Percentiles rank a stretch among this genome's conserved stretches.
phyloP scores from a whole-genome alignment of 2,329 filamentous ascomycete genomes.

The Xylariaceae sp. region DNA sequence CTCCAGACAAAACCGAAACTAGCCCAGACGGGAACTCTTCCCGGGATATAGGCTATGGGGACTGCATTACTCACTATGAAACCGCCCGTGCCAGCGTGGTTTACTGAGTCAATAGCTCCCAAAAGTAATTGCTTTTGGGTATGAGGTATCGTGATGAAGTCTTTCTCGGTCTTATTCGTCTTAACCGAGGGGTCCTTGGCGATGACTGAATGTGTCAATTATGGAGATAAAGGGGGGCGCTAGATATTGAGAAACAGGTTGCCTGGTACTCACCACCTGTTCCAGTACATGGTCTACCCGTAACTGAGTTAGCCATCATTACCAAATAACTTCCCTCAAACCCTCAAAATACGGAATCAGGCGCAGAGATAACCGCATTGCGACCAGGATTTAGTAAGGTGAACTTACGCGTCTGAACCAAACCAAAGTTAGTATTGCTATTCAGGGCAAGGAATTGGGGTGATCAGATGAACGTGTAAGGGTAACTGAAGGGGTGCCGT shows the following conservation, averaged over 20 bases:
- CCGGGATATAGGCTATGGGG: background rate
- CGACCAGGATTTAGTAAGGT: background rate
- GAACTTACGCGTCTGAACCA: conserved; percentile 48
- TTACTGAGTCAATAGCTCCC: conserved; percentile 89
- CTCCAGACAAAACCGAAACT: conserved; percentile 48
- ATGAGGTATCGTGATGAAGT: conserved; percentile 91
- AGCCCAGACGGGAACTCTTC: background rate
- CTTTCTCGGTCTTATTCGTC: conserved; percentile 94
- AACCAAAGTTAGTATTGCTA: conserved; percentile 2
- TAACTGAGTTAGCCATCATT: conserved; percentile 54
- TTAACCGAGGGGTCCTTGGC: conserved; percentile 95
- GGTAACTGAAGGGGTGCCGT: background rate
- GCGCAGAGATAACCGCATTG: background rate
- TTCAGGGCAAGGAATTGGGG: background rate
- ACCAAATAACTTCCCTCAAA: background rate
- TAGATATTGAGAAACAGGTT: background rate
- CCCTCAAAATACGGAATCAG: too few relatives aligned
- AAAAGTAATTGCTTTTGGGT: conserved; percentile 92
- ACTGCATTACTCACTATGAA: conserved; percentile 52
- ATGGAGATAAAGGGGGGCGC: background rate
- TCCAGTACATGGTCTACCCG: conserved; percentile 72
- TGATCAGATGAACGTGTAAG: background rate
- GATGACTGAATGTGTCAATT: conserved; percentile 53
- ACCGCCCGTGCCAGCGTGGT: conserved; percentile 85
- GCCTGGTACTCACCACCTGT: conserved; percentile 59